Evolutionary conservation across 2,329 filamentous ascomycete genomes (phyloP), one percentile per base, ranked within the genome.

Genomic region (Claviceps sp.): DNA sequence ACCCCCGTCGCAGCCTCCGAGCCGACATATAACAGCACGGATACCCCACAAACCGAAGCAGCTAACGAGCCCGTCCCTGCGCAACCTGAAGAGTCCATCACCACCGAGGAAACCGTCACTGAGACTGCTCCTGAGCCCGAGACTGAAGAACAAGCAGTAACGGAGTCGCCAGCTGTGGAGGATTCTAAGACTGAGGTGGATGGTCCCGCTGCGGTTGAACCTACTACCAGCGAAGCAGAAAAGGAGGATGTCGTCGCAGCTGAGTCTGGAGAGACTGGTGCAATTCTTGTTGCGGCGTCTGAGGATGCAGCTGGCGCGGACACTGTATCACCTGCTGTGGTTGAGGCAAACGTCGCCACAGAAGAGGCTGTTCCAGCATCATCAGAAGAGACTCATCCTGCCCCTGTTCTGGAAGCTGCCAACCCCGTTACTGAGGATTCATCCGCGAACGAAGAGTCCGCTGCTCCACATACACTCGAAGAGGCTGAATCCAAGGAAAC

Each of bases 361-460:
- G 54, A 56, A 16, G 13, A 45, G 20, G 40, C 43, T 11, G 16
- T 13, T 37, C 50, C 52, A 22, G 46, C 52, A 38, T 16, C 52
- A 54, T 26, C 46, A 26, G 18, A 48, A 30, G 34, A 34, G 30
- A 11, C 30, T 34, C 9, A 34, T 34, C 9, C 30, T 11, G 30
- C 9, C 30, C 3, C 30, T 34, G 8, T 34, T 34, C 1, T 9
- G 30, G 30, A 34, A 34, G 30, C 30, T 34, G 30, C 30, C 30
- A 34, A 34, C 9, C 30, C 30, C 9, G 11, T 34, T 11, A 34
- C 22, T 20, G 38, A 42, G n/a, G 24, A 22, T 14, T 16, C 40
- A 37, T n/a, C 18, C 8, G 11, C 13, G 30, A 30, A 37, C 13
- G 22, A 30, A 16, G 40, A 49, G n/a, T 14, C 18, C 22, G 40